Evolutionary conservation across 2,329 filamentous ascomycete species (phyloP), one percentile per base, ranked within the genome.

Genomic region (Ophiostoma ips): DNA sequence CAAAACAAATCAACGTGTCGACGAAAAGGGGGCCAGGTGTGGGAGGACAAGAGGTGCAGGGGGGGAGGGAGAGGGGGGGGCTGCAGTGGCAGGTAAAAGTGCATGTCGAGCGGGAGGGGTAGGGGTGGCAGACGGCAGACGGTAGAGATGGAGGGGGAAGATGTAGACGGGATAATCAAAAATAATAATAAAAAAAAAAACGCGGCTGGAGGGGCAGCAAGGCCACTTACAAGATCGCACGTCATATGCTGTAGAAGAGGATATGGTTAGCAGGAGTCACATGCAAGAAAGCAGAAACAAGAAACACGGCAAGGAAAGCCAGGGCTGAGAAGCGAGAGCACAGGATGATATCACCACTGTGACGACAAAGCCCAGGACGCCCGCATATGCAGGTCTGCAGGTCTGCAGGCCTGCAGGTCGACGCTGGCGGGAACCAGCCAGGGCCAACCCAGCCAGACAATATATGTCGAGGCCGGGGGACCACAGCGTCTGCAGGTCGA

Each of bases 171-270:
- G 11, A 40, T 11, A 19, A 19, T 11, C 3, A 19, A 19, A 38
- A 7, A 4, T 7, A 34, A 34, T 12, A 34, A 10, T 3, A 10
- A 12, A 3, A 34, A 30, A 12, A 41, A 19, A 45, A 16, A 40
- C n/a, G n/a, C n/a, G n/a, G n/a, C n/a, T n/a, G n/a, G n/a, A n/a
- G n/a, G n/a, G n/a, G n/a, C n/a, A n/a, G 18, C 8, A 16, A 16
- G 5, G 4, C 19, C 12, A 79, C 81, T 73, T 84, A 88, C 84
- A 71, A 86, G 81, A 75, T 90, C 85, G 75, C 86, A 90, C 64
- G 85, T 90, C 85, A 90, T 90, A 77, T 90, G 86, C 84, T 88
- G 69, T 13, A 31, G 60, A 60, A 57, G 65, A 11, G 8, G 24
- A n/a, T 7, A 33, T 12, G 5, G 41, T 53, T 49, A 53, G 51